These are phyloP conservation scores for Cucurbita ficifolia DNA, from an alignment of 306 rosid genomes.

Conservation along the genomic window DNA sequence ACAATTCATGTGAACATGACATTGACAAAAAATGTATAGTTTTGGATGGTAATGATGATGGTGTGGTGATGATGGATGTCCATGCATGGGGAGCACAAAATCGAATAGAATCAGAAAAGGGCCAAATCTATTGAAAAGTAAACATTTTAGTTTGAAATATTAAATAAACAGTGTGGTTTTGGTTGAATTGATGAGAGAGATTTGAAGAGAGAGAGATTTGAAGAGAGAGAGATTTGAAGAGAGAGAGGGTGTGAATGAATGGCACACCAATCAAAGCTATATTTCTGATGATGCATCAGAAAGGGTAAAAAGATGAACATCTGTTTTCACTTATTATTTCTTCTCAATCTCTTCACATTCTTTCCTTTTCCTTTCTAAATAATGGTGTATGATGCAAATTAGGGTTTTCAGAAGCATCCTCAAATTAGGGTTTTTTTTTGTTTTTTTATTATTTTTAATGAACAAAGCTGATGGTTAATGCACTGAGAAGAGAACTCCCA, in stretches of 20 bases:
- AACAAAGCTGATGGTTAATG: not conserved
- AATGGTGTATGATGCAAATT: not conserved
- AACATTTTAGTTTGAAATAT: conserved; percentile 22
- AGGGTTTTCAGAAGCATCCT: not conserved
- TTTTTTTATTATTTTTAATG: not conserved
- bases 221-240: conserved; percentile 39
- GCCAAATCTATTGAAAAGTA: conserved; percentile 34
- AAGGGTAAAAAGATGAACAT: not conserved
- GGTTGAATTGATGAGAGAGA: conserved; percentile 37
- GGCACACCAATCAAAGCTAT: conserved; percentile 8
- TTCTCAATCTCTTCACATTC: not conserved
- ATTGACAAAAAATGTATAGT: not conserved
- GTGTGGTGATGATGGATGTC: not conserved
- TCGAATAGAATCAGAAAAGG: conserved; percentile 35
- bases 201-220: too few species aligned
- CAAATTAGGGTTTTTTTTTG: not conserved
- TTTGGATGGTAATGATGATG: not conserved
- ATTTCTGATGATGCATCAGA: not conserved
- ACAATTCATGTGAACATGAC: too few species aligned
- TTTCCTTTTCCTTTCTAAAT: not conserved
- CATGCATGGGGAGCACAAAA: conserved; percentile 55
- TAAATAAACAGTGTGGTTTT: conserved; percentile 39
- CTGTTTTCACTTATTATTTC: not conserved
- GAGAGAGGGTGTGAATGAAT: conserved; percentile 25
- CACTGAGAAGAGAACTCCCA: not conserved